Evolutionary conservation across 345 rosid genomes (phyloP).

Genomic region (Hibiscus syriacus): DNA sequence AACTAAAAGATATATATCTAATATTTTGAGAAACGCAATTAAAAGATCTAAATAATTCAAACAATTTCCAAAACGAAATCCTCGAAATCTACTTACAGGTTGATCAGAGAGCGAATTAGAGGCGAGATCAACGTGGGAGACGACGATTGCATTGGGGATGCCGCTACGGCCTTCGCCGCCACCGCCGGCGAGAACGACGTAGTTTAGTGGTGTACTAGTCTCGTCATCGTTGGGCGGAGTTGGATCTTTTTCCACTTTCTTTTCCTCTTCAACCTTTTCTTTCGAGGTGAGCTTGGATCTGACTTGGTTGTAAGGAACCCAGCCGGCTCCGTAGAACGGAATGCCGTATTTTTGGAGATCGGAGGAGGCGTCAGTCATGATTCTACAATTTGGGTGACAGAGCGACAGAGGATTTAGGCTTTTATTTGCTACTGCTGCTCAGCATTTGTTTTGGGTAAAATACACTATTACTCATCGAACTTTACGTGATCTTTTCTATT

Average conservation of each 20-base stretch:
- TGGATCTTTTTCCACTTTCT: conserved; percentile 12
- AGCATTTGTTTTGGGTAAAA: too few species aligned
- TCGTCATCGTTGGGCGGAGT: conserved; percentile 21
- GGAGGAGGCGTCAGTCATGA: conserved; percentile 17
- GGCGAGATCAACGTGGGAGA: conserved; percentile 44
- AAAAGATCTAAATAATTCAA: background rate
- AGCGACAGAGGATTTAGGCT: background rate
- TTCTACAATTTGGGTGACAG: background rate
- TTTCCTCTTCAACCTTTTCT: conserved; percentile 9
- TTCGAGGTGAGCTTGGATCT: conserved; percentile 26
- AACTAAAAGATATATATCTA: background rate
- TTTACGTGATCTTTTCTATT: too few species aligned
- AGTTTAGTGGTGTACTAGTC: conserved; percentile 12
- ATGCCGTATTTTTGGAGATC: conserved; percentile 62
- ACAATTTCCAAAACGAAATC: background rate
- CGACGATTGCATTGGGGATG: conserved; percentile 62
- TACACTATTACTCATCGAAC: too few species aligned
- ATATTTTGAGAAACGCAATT: background rate
- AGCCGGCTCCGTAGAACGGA: conserved; percentile 67
- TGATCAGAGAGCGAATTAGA: conserved; percentile 53
- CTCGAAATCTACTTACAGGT: conserved; percentile 43
- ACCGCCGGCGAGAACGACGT: conserved; percentile 65
- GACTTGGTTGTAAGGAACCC: conserved; percentile 46
- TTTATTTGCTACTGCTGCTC: background rate
- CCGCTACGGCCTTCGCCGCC: conserved; percentile 88